Evolutionary conservation across 257 asterid species (phyloP), one percentile per base, ranked within the genome.

Genomic region (Nicotiana obtusifolia): DNA sequence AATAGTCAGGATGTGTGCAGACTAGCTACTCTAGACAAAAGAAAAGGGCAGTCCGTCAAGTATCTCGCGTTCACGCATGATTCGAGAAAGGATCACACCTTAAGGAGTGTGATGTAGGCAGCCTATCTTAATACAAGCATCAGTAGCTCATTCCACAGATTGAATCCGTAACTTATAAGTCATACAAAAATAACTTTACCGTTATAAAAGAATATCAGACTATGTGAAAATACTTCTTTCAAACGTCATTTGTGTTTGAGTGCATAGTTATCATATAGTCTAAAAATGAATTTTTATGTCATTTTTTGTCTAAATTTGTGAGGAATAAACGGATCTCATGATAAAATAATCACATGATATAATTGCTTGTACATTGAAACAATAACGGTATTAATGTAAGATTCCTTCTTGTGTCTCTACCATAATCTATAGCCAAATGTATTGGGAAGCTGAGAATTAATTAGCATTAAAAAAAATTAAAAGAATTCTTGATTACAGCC

Each of bases 321-420:
- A 47, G 79, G 16, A 73, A 47, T 49, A 14, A 73, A 73, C 62
- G 79, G 79, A 73, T 73, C 79, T 73, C 52, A 73, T 49, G 24
- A 49, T 49, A 47, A 47, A 73, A 69, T 49, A 49, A 73, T 7
- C 41, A 73, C 24, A 73, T 73, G 61, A 49, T 73, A 49, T 47
- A 16, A 49, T 49, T 49, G 15, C 24, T 73, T 73, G 41, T 73
- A 15, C 79, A 49, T 47, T 47, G 79, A 31, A 76, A 22, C 19
- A 64, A 59, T 56, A 31, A 61, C 9, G n/a, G 85, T 61, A 81
- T 78, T 83, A 76, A 68, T 83, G 81, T 65, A 79, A 86, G 83
- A 84, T 84, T 84, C 87, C 81, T 82, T 73, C 15, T 57, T 69
- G 13, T 59, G 52, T 75, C 77, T 52, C 84, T 78, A 54, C 66